Evolutionary conservation across 495 filamentous ascomycete species (phyloP).

Genomic region (Elasticomyces elasticus): DNA sequence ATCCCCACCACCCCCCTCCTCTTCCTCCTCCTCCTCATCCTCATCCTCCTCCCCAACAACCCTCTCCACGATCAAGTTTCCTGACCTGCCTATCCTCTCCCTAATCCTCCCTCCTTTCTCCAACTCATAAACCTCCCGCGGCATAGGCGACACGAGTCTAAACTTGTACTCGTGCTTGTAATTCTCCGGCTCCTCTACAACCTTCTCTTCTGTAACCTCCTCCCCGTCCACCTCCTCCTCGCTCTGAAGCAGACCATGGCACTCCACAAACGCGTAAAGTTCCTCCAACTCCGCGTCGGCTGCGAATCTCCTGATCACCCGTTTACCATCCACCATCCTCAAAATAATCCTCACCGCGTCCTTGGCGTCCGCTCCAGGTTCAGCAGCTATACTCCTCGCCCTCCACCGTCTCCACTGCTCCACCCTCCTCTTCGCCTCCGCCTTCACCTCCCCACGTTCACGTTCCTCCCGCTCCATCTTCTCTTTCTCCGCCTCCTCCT

Average conservation of each 20-base stretch:
- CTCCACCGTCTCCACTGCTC: constrained; percentile 77
- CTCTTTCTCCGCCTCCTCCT: constrained; percentile 60
- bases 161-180: constrained; percentile 77
- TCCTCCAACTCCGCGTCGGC: constrained; percentile 64
- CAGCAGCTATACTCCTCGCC: constrained; percentile 50
- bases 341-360: constrained; percentile 73
- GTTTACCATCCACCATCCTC: constrained; percentile 59
- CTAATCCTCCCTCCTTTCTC: constrained; percentile 52
- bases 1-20: background rate
- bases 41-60: constrained; percentile 50
- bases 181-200: constrained; percentile 45
- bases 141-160: constrained; percentile 70
- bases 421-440: constrained; percentile 45
- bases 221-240: constrained; percentile 10
- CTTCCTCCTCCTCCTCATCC: constrained; percentile 29
- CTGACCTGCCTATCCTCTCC: constrained; percentile 68
- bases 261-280: constrained; percentile 93
- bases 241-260: constrained; percentile 52
- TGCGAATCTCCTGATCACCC: constrained; percentile 65
- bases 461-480: constrained; percentile 52
- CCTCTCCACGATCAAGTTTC: constrained; percentile 77
- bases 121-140: constrained; percentile 64
- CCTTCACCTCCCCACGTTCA: constrained; percentile 54
- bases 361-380: constrained; percentile 55
- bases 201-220: constrained; percentile 26